phyloP scores from a whole-genome alignment of 805 yeast genomes.

The Metschnikowia chrysomelidarum region DNA sequence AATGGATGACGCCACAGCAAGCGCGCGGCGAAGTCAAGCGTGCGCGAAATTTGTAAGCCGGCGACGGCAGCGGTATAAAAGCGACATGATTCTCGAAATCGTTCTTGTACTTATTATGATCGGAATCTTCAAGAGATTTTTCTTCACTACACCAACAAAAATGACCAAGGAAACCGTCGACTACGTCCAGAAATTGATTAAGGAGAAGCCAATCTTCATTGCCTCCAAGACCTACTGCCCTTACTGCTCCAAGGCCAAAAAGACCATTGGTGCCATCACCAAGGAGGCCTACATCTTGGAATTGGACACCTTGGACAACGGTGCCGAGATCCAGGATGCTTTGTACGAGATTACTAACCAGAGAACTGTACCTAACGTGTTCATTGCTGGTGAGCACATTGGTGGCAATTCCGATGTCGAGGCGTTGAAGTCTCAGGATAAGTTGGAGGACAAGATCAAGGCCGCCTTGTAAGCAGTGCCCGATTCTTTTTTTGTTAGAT shows the following conservation, averaged over 20 bases:
- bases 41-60: slow-evolving; percentile 5
- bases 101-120: slow-evolving; percentile 10
- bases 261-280: slow-evolving; percentile 16
- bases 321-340: slow-evolving; percentile 29
- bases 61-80: slow-evolving; percentile 2
- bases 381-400: slow-evolving; percentile 86
- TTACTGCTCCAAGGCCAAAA: slow-evolving; percentile 27
- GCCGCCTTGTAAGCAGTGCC: slow-evolving; percentile 18
- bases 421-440: slow-evolving; percentile 58
- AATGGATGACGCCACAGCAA: too few species aligned
- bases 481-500: too few species aligned
- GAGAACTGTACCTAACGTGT: slow-evolving; percentile 90
- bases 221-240: slow-evolving; percentile 48
- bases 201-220: slow-evolving; percentile 65
- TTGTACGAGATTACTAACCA: slow-evolving; percentile 71
- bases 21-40: background rate
- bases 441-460: slow-evolving; percentile 44
- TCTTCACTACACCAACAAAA: slow-evolving; percentile 38
- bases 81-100: slow-evolving; percentile 4
- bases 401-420: slow-evolving; percentile 95
- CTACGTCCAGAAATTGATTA: slow-evolving; percentile 64
- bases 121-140: slow-evolving; percentile 11
- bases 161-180: slow-evolving; percentile 57
- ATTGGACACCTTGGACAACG: slow-evolving; percentile 26
- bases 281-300: slow-evolving; percentile 44